Base-by-base conservation (phyloP, 345 rosid species). In the Pseudoturritis turrita region DNA sequence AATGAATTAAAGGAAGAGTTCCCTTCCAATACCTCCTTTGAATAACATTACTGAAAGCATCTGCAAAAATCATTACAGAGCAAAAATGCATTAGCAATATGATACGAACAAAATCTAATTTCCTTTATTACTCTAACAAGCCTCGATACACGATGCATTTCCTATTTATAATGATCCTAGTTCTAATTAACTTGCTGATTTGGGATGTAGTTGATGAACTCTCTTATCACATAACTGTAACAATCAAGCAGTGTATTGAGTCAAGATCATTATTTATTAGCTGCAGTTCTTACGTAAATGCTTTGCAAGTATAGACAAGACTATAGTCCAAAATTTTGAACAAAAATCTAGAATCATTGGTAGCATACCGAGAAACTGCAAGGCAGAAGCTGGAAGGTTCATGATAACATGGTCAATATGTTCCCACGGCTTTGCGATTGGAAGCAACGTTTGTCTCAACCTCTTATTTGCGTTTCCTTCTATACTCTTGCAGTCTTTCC, bases 331-430 rank as follows among this genome's bases (percentile, higher is more conserved):
- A 22, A 33, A 4, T 9, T 11, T 13, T 18, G 1, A 50, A 40
- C 6, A 31, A 51, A 28, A 36, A 22, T 7, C 5, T 10, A 57
- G 6, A 33, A 51, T 2, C 23, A 5, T 41, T 18, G 22, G 18
- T 11, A 49, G 39, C 60, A 14, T 83, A 91, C 97, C 97, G 40
- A 95, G 82, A 83, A 95, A 95, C 49, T 85, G 76, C 59, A 89
- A 64, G 62, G 96, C 97, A 76, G 99, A 95, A 62, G 96, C 99
- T 46, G 99, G 99, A 77, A 95, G 99, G 81, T 95, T 95, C 99
- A 95, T 95, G 44, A 95, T 83, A 53, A 95, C 80, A 79, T 91
- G 99, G 82, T 95, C 96, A 57, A 91, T 70, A 75, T 91, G 96
- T 79, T 89, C 96, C 97, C 96, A 87, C 1, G 96, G 78, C 84